Conservation (phyloP, 2,329 filamentous ascomycete species). For the Arthrobotrys sinensis region DNA sequence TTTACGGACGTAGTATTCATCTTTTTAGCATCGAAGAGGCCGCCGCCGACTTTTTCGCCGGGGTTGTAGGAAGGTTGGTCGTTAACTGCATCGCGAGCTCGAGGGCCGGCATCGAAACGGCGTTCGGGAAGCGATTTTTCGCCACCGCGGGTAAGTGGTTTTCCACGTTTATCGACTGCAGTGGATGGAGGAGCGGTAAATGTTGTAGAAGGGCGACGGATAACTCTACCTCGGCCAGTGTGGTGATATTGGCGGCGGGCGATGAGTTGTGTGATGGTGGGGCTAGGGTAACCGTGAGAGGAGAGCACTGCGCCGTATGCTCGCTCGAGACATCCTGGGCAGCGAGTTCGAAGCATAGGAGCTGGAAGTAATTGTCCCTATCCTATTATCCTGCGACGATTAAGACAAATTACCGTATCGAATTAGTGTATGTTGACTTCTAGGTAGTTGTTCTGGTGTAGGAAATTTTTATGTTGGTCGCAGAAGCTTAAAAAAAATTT, state of each 20-base stretch:
- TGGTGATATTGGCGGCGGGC: constrained; percentile 43
- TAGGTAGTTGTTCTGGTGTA: neutral
- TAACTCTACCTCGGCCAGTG: constrained; percentile 2
- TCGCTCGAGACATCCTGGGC: constrained; percentile 53
- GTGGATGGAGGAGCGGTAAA: constrained; percentile 47
- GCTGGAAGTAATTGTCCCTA: neutral
- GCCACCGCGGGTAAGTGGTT: constrained; percentile 44
- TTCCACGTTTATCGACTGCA: constrained; percentile 43
- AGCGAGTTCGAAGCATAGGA: constrained; percentile 36
- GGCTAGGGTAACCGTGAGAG: constrained; percentile 46
- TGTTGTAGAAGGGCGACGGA: constrained; percentile 25
- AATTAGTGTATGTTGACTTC: neutral
- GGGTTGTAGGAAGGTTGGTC: neutral
- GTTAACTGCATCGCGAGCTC: neutral
- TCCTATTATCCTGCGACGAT: constrained; percentile 5
- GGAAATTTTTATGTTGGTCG: constrained; percentile 12
- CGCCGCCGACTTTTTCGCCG: constrained; percentile 9
- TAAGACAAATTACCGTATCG: neutral
- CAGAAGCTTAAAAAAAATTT: constrained; percentile 20
- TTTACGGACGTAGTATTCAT: neutral
- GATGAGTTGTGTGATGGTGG: constrained; percentile 35
- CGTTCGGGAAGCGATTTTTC: constrained; percentile 28
- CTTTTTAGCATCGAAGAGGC: constrained; percentile 13
- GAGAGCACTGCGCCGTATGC: constrained; percentile 55
- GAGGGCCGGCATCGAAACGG: constrained; percentile 3